phyloP scores from a whole-genome alignment of 2,329 filamentous ascomycete species.

The Thermochaetoides dissita region DNA sequence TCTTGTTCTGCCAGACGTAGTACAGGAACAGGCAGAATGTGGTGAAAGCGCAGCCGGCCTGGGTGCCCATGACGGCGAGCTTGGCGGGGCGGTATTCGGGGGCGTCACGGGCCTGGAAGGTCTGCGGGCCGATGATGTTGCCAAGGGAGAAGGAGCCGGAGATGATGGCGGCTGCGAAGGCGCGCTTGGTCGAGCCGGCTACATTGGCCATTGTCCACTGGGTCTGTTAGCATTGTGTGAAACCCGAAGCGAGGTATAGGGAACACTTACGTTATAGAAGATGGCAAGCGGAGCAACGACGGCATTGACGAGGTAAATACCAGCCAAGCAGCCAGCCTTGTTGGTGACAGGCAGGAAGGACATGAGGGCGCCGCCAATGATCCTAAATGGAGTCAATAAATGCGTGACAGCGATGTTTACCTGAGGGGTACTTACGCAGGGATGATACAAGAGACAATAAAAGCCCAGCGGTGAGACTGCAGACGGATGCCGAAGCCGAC shows the following conservation, averaged over 20 bases:
- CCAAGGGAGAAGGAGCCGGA: constrained; percentile 37
- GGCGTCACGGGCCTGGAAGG: constrained; percentile 37
- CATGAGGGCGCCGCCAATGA: constrained; percentile 37
- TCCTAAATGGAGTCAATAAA: constrained; percentile 15
- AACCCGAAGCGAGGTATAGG: neutral
- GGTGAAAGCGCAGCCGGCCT: constrained; percentile 27
- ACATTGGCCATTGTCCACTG: constrained; percentile 37
- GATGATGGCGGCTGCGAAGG: constrained; percentile 34
- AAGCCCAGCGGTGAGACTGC: constrained; percentile 35
- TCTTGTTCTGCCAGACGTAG: constrained; percentile 36
- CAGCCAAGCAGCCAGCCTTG: constrained; percentile 31
- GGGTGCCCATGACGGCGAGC: constrained; percentile 39
- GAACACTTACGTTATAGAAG: constrained; percentile 28
- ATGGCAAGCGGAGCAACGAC: constrained; percentile 31
- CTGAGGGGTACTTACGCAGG: constrained; percentile 25
- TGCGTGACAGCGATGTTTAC: no score
- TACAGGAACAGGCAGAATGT: constrained; percentile 33
- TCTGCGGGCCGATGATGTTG: constrained; percentile 44
- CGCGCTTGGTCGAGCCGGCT: constrained; percentile 37
- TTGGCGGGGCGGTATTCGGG: constrained; percentile 40
- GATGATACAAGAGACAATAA: constrained; percentile 33
- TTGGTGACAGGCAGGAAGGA: constrained; percentile 35
- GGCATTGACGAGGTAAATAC: constrained; percentile 37
- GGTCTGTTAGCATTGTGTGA: neutral
- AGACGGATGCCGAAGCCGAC: constrained; percentile 32